phyloP scores from a whole-genome alignment of 2,329 filamentous ascomycete species.

The Verticillium isaacii region DNA sequence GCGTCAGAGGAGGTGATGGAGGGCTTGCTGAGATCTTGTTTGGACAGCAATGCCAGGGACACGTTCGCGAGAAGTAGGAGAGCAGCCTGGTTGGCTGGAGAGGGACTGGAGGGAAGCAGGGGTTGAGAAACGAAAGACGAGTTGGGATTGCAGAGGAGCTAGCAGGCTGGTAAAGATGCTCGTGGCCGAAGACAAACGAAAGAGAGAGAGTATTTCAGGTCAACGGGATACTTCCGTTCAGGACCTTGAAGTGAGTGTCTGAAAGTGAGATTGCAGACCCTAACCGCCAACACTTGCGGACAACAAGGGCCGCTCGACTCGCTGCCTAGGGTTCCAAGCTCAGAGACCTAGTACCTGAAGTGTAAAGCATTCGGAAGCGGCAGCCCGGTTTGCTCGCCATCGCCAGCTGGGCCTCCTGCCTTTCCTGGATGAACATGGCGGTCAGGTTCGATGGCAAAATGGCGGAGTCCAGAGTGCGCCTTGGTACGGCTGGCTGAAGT shows the following conservation, averaged over 20 bases:
- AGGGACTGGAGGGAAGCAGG: background rate
- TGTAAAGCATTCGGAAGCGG: background rate
- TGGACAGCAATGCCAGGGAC: constrained; percentile 5
- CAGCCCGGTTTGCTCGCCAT: background rate
- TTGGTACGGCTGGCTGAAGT: background rate
- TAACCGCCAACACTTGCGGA: background rate
- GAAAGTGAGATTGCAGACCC: background rate
- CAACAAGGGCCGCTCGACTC: background rate
- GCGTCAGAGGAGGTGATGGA: constrained; percentile 9
- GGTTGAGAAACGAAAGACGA: constrained; percentile 3
- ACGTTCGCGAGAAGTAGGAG: background rate
- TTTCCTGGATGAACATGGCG: background rate
- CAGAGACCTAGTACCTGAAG: too few species aligned
- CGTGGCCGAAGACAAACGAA: background rate
- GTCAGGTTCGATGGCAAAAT: background rate
- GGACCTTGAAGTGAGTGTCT: background rate
- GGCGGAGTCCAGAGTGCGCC: background rate
- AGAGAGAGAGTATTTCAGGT: background rate
- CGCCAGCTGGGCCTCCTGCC: background rate
- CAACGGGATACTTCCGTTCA: background rate
- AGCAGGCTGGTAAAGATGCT: background rate
- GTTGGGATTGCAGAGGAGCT: background rate
- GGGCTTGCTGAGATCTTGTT: constrained; percentile 7
- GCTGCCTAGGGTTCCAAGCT: too few species aligned
- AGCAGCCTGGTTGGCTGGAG: constrained; percentile 2